phyloP scores from a whole-genome alignment of 2,329 filamentous ascomycete species.

The Aspergillus eucalypticola region DNA sequence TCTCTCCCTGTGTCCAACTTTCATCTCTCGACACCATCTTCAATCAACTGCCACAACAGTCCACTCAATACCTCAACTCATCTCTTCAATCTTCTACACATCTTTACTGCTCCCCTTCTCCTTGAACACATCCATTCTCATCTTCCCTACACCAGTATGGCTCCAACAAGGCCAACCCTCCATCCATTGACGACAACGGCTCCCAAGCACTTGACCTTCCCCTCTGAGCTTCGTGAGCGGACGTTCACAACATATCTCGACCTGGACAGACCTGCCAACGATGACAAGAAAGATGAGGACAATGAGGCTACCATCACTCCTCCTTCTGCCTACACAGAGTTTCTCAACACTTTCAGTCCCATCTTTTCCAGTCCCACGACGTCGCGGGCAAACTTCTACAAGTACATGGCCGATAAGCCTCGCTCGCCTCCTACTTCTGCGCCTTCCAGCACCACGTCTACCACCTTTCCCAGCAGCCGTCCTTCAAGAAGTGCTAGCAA shows the following conservation, averaged over 20 bases:
- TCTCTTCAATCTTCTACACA: background rate
- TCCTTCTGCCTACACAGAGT: conserved; percentile 84
- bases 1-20: background rate
- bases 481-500: too few relatives aligned
- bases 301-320: conserved; percentile 77
- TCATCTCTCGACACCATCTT: too few relatives aligned
- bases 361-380: conserved; percentile 69
- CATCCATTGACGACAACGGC: conserved; percentile 41
- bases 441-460: conserved; percentile 39
- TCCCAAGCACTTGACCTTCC: conserved; percentile 45
- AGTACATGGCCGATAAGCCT: conserved; percentile 34
- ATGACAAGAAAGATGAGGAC: background rate
- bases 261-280: conserved; percentile 62
- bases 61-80: background rate
- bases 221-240: conserved; percentile 63
- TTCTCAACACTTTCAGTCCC: conserved; percentile 76
- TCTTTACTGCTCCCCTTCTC: background rate
- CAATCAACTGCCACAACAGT: too few relatives aligned
- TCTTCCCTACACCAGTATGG: conserved; percentile 18
- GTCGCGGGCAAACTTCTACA: conserved; percentile 56
- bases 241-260: conserved; percentile 49
- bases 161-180: conserved; percentile 35
- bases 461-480: conserved; percentile 38
- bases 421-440: conserved; percentile 36
- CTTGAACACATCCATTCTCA: too few relatives aligned